Evolutionary conservation across 176 grass and related monocot species (phyloP), one percentile per base, ranked within the genome.

Genomic region (Cymbopogon citratus): DNA sequence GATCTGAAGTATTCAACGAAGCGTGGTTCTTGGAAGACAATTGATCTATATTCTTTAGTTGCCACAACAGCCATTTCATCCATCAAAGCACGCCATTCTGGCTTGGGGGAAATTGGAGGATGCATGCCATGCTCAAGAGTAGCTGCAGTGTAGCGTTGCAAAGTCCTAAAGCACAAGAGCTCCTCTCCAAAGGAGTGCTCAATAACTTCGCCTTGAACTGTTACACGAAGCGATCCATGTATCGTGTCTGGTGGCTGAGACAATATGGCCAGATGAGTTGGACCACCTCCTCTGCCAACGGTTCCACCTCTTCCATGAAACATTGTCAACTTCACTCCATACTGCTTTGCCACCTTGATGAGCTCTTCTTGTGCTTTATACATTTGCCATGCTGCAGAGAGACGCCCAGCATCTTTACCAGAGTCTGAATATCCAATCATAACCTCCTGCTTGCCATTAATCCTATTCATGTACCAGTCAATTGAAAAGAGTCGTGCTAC

Each of bases 401-500:
- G 83, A 84, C 96, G 92, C 7, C 96, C 96, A 4, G 96, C 96
- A 63, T 99, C 96, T 89, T 99, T 99, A 9, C 96, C 96, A 80
- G 92, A 99, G 79, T 99, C 96, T 38, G 96, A 99, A 65, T 99
- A 99, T 81, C 96, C 96, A 70, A 99, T 91, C 96, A 99, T 99
- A 38, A 99, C 96, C 83, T 99, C 96, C 78, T 95, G 96, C 65
- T 99, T 99, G 48, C 96, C 92, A 34, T 89, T 90, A 38, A 99
- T 99, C 73, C 96, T 90, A 73, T 91, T 90, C 89, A 84, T 93
- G 76, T 99, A 99, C 86, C 92, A 99, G 71, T 99, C 93, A 77
- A 99, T 93, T 38, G 92, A 93, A 80, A 99, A 99, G 63, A 99
- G 83, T 78, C 92, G 70, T 69, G 89, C 90, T 82, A 99, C 66